Base-by-base conservation (phyloP, 192 early-diverging fungal species). In the Backusella morwellensis region DNA sequence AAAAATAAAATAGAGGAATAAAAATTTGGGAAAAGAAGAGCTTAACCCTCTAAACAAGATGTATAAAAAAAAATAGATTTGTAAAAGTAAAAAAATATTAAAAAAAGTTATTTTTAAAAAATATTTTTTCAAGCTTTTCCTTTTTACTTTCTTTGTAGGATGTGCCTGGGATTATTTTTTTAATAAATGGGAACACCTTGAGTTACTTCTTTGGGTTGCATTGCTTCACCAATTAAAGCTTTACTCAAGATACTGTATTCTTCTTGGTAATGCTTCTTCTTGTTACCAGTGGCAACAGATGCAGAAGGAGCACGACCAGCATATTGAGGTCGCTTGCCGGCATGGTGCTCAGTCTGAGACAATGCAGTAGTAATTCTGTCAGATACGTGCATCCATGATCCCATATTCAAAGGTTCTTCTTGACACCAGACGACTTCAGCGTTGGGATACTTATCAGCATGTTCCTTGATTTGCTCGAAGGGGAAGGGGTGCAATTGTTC, bases 401-500 rank as follows among this genome's bases (percentile, higher is more conserved):
- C 97, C 88, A 92, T 91, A 87, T 99, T 99, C 80, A 96, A 86
- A 12, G 94, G 92, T 85, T 99, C 97, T 86, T 99, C 97, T 85
- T 99, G 97, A 44, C 88, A 91, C 93, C 95, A 99, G 29, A 97
- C 90, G 81, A 97, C 87, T 81, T 97, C 93, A 73, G 96, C 92
- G 78, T 93, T 94, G 75, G 93, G 93, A 86, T 97, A 99, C 86
- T 93, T 92, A 83, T 97, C 96, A 38, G 93, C 75, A 77, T 95
- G 91, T 76, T 92, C 85, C 86, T 92, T 93, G 72, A 94, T 91
- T 68, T 93, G 88, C 77, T 96, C 94, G 90, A 95, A 97, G 41
- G 98, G 97, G 92, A 99, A 98, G 47, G 97, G 98, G 75, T 89
- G 88, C 77, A 99, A 83, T 86, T 98, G 98, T 88, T 98, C 98